Evolutionary conservation across 352 stramenopile genomes (phyloP).

Genomic region (Hyaloperonospora brassicae): DNA sequence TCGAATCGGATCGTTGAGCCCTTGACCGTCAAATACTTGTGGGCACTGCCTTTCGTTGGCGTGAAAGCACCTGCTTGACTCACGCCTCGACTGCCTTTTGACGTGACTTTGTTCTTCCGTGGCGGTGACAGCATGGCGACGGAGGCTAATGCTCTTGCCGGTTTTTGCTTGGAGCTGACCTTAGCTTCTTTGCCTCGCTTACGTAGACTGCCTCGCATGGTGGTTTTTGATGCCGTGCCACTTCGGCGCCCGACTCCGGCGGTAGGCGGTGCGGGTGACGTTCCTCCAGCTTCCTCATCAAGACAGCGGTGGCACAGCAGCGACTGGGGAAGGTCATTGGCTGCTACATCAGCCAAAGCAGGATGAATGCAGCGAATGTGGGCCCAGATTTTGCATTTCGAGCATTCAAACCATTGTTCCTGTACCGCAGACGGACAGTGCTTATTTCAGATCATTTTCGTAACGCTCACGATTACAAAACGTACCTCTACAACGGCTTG

Average conservation of each 20-base stretch:
- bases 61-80: slow-evolving; percentile 23
- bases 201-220: slow-evolving; percentile 9
- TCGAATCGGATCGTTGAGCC: slow-evolving; percentile 59
- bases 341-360: slow-evolving; percentile 25
- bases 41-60: slow-evolving; percentile 16
- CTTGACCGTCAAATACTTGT: slow-evolving; percentile 50
- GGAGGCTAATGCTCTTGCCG: slow-evolving; percentile 12
- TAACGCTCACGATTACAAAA: not conserved
- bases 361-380: slow-evolving; percentile 64
- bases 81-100: slow-evolving; percentile 6
- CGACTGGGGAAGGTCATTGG: slow-evolving; percentile 38
- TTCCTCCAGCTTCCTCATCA: slow-evolving; percentile 7
- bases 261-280: slow-evolving; percentile 13
- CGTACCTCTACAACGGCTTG: slow-evolving; percentile 47
- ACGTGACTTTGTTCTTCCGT: slow-evolving; percentile 15
- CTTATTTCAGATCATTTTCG: slow-evolving; percentile 4
- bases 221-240: slow-evolving; percentile 20
- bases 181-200: slow-evolving; percentile 26
- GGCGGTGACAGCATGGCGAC: slow-evolving; percentile 17
- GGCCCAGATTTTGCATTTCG: slow-evolving; percentile 65
- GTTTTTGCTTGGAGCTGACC: slow-evolving; percentile 12
- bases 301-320: slow-evolving; percentile 53
- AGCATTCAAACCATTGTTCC: slow-evolving; percentile 81
- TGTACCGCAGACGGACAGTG: slow-evolving; percentile 14
- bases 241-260: slow-evolving; percentile 26